Evolutionary conservation across 768 basidiomycete genomes (phyloP).

Genomic region (Lactifluus pinguis): DNA sequence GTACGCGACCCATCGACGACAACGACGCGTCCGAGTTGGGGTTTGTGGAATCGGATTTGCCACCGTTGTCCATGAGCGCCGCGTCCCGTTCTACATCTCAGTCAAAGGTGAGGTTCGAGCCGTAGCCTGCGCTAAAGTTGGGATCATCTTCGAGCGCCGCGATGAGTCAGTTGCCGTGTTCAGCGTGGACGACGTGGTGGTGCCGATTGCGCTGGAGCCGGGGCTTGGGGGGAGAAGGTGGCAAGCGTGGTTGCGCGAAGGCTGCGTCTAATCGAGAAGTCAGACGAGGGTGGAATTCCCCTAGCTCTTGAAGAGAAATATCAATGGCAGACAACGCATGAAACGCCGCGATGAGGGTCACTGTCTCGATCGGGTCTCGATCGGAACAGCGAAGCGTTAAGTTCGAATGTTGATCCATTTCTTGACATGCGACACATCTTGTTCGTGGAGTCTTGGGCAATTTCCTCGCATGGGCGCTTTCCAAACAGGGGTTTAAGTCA

Average conservation of each 20-base stretch:
- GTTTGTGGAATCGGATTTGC: constrained; percentile 12
- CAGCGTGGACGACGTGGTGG: constrained; percentile 1
- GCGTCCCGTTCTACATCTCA: constrained; percentile 80
- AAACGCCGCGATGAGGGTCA: constrained; percentile 61
- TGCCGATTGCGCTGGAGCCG: background rate
- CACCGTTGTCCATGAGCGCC: constrained; percentile 50
- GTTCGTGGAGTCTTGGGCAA: no score
- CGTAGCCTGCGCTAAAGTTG: constrained; percentile 40
- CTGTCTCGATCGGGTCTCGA: constrained; percentile 57
- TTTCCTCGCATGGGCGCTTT: no score
- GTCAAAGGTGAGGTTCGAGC: constrained; percentile 66
- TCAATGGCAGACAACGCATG: constrained; percentile 40
- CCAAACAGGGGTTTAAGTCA: no score
- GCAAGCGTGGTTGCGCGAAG: constrained; percentile 47
- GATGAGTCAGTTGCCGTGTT: background rate
- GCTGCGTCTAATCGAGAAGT: constrained; percentile 37
- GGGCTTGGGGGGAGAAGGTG: background rate
- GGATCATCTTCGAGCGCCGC: background rate
- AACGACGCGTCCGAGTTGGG: background rate
- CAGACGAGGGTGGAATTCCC: constrained; percentile 34
- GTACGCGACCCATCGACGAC: constrained; percentile 48
- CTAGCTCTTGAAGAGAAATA: constrained; percentile 36
- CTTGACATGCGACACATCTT: no score
- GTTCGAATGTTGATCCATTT: constrained; percentile 46
- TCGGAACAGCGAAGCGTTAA: constrained; percentile 74